Percentiles rank a stretch among this genome's conserved stretches.
Evolutionary conservation across 116 monocot genomes (phyloP).

Genomic region (Zostera marina): DNA sequence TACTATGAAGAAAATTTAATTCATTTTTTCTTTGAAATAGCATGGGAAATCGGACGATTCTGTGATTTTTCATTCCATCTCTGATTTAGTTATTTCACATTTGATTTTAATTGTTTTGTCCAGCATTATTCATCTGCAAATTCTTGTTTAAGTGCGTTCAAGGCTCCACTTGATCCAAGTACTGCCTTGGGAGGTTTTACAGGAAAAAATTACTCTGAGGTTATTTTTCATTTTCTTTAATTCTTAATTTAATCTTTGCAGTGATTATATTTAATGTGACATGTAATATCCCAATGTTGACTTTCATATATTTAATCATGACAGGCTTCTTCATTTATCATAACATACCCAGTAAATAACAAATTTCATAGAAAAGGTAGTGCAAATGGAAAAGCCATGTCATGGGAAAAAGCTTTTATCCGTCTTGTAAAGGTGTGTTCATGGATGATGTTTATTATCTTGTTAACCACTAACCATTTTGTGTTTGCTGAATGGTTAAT

Average conservation of each 20-base stretch:
- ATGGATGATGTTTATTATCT: not conserved
- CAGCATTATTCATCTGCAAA: constrained; percentile 86
- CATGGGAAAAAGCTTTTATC: constrained; percentile 93
- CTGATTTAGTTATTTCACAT: not conserved
- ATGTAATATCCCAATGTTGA: not conserved
- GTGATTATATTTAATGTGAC: not conserved
- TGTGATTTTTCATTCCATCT: not conserved
- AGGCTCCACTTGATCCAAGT: constrained; percentile 87
- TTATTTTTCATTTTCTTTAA: constrained; percentile 14
- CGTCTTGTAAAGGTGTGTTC: constrained; percentile 54
- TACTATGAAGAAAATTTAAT: too few relatives aligned
- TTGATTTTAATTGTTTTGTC: constrained; percentile 8
- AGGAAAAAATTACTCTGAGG: constrained; percentile 88
- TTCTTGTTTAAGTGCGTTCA: constrained; percentile 78
- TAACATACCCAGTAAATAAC: constrained; percentile 98
- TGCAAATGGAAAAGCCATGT: constrained; percentile 64
- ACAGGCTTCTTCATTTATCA: constrained; percentile 86
- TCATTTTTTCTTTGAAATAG: too few relatives aligned
- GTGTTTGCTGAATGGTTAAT: too few relatives aligned
- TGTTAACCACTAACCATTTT: too few relatives aligned
- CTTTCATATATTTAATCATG: not conserved
- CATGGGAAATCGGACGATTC: too few relatives aligned
- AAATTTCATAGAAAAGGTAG: constrained; percentile 42
- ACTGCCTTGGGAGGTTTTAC: constrained; percentile 87
- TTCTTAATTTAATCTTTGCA: not conserved